Evolutionary conservation across 208 protist genomes (phyloP), one percentile per base, ranked within the genome.

Genomic region (Leishmania turanica): DNA sequence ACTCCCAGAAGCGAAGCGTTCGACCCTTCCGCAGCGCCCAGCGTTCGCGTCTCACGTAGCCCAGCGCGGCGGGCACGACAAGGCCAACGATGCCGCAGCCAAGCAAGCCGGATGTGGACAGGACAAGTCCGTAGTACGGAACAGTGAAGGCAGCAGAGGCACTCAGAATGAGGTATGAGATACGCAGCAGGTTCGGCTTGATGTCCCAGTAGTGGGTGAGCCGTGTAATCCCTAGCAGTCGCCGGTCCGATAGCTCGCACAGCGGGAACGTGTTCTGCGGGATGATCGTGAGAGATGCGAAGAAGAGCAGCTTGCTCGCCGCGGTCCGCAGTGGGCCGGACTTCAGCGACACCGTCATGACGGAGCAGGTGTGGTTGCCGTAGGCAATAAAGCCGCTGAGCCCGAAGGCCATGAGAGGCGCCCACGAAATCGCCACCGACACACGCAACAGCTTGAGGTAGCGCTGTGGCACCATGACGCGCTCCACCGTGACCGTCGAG

Each of bases 321-420:
- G 89, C 84, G 42, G 89, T 90, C 62, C 85, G 87, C 75, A 89
- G 84, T 4, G 74, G 54, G 6, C 89, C 89, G 11, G 83, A 13
- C 78, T 92, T 84, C 49, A 92, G 80, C 3, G 89, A 87, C 27
- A 90, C 84, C 51, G 87, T 90, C 82, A 92, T 90, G 49, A 92
- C 89, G 49, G 89, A 92, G 80, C 89, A 92, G 69, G 89, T 92
- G 70, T 82, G 72, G 68, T 49, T 77, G 71, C 89, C 89, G 83
- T 90, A 92, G 53, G 81, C 84, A 15, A 90, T 53, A 56, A 85
- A 92, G 56, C 87, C 89, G 72, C 84, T 81, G 51, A 92, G 79
- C 54, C 87, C 89, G 77, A 90, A 92, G 69, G 83, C 77, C 24
- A 87, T 65, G 15, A 90, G 84, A 21, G 89, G 34, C 7, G 77